Conservation (phyloP, 139 green algal genomes). For the Coccomyxa sp. region DNA sequence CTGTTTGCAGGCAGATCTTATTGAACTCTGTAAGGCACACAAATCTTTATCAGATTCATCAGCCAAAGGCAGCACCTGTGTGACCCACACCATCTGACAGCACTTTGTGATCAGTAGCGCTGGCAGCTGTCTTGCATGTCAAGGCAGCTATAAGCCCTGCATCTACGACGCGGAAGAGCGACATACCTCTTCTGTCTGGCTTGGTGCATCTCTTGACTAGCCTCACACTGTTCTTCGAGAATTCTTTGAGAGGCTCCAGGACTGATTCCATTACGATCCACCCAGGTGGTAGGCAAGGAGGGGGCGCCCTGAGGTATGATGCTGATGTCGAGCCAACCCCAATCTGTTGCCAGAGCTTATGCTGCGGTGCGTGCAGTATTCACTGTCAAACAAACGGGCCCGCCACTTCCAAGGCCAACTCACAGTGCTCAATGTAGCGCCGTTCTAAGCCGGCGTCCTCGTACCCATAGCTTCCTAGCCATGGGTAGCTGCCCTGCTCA, state of each 20-base stretch:
- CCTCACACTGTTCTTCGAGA: constrained; percentile 83
- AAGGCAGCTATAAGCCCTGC: neutral
- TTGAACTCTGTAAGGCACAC: constrained; percentile 73
- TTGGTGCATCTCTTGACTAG: constrained; percentile 94
- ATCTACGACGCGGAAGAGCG: neutral
- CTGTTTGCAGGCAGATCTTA: constrained; percentile 77
- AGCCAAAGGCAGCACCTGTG: neutral
- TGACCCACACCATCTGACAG: neutral
- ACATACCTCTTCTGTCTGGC: constrained; percentile 83
- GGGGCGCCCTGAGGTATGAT: too few relatives aligned
- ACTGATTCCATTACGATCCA: constrained; percentile 58
- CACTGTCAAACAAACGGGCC: too few relatives aligned
- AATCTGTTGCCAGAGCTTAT: too few relatives aligned
- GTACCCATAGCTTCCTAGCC: too few relatives aligned
- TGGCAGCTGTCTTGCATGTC: neutral
- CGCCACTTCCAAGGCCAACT: too few relatives aligned
- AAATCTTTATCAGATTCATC: neutral
- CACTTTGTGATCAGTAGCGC: neutral
- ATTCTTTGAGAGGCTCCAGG: constrained; percentile 75
- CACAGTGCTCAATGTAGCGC: too few relatives aligned
- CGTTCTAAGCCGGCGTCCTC: too few relatives aligned
- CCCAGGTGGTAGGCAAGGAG: too few relatives aligned
- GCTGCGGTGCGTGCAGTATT: too few relatives aligned
- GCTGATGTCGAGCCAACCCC: too few relatives aligned
- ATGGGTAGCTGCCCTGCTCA: too few relatives aligned